Evolutionary conservation across 805 yeast genomes (phyloP).

Genomic region (Helenozyma rhizophorensis): DNA sequence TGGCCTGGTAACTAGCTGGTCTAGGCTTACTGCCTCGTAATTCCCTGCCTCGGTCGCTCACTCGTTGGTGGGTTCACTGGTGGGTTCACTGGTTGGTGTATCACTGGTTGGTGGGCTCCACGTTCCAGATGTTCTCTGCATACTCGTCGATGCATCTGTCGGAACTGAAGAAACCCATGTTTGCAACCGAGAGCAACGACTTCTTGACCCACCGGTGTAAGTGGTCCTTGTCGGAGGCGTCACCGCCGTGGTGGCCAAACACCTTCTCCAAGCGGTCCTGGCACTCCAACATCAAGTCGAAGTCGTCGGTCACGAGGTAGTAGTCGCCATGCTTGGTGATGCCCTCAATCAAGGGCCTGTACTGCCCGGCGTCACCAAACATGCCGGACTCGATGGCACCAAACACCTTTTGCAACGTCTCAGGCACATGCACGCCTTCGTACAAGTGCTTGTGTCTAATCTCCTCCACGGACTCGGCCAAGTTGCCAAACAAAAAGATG

Average conservation of each 20-base stretch:
- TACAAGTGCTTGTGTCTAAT: slow-evolving; percentile 70
- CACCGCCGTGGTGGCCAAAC: slow-evolving; percentile 46
- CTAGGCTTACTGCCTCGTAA: too few relatives aligned
- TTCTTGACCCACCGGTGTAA: slow-evolving; percentile 70
- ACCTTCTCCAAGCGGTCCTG: slow-evolving; percentile 73
- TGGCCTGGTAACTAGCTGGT: too few relatives aligned
- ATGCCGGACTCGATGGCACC: slow-evolving; percentile 59
- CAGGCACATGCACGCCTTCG: slow-evolving; percentile 57
- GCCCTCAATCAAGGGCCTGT: slow-evolving; percentile 62
- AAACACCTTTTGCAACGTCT: slow-evolving; percentile 59
- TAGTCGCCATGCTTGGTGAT: slow-evolving; percentile 74
- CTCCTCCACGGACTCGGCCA: slow-evolving; percentile 86
- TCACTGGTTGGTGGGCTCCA: slow-evolving; percentile 69
- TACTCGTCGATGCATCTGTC: slow-evolving; percentile 91
- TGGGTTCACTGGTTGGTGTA: too few relatives aligned
- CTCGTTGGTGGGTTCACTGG: too few relatives aligned
- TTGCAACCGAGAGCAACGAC: slow-evolving; percentile 75
- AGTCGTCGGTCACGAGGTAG: slow-evolving; percentile 85
- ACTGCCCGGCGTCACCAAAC: slow-evolving; percentile 71
- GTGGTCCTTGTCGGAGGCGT: slow-evolving; percentile 45
- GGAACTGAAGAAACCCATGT: slow-evolving; percentile 88
- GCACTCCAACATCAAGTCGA: slow-evolving; percentile 80
- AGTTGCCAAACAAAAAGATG: slow-evolving; percentile 85
- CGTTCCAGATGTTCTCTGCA: slow-evolving; percentile 89
- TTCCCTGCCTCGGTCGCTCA: too few relatives aligned